Evolutionary conservation across 805 yeast species (phyloP).

Genomic region (Pichia heedii): DNA sequence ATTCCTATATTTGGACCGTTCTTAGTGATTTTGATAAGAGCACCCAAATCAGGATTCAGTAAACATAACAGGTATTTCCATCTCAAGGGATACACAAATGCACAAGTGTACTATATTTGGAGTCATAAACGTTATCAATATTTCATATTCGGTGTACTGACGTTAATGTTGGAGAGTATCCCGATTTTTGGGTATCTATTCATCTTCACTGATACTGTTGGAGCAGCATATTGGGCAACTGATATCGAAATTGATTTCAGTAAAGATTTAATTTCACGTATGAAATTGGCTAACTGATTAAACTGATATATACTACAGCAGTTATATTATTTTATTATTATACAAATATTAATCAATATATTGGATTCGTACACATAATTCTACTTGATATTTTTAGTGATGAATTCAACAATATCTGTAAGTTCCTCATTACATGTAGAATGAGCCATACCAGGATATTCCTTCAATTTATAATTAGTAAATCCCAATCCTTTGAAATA

Average conservation of each 20-base stretch:
- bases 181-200: conserved; percentile 48
- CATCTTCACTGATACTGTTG: conserved; percentile 48
- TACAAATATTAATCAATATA: no score
- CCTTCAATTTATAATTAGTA: conserved; percentile 37
- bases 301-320: no score
- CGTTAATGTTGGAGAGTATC: conserved; percentile 42
- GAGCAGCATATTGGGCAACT: conserved; percentile 59
- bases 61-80: conserved; percentile 50
- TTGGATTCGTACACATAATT: background rate
- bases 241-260: conserved; percentile 22
- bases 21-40: conserved; percentile 38
- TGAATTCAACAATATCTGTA: conserved; percentile 39
- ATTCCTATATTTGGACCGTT: conserved; percentile 57
- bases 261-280: background rate
- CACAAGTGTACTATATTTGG: conserved; percentile 34
- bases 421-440: conserved; percentile 62
- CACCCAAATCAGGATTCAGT: conserved; percentile 44
- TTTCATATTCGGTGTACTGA: conserved; percentile 42
- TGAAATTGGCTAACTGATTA: background rate
- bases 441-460: conserved; percentile 61
- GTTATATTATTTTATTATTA: no score
- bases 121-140: conserved; percentile 26
- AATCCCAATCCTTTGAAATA: conserved; percentile 40
- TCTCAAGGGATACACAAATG: conserved; percentile 40
- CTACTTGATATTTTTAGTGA: conserved; percentile 18